phyloP scores from a whole-genome alignment of 2,329 filamentous ascomycete species.

The Rugonectria rugulosa region DNA sequence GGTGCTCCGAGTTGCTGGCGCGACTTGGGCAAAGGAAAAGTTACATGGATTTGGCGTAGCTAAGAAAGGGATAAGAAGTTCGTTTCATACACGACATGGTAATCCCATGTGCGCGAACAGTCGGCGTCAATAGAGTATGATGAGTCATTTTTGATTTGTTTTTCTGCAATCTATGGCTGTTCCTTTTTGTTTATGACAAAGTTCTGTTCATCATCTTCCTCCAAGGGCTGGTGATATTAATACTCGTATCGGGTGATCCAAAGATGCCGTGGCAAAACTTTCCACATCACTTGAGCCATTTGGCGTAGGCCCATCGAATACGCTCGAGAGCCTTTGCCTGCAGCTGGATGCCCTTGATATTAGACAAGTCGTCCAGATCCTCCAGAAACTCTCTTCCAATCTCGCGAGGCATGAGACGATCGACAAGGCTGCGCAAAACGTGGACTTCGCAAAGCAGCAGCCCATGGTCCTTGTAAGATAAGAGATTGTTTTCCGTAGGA shows the following conservation, averaged over 20 bases:
- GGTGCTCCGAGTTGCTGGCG: too few relatives aligned
- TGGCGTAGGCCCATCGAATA: constrained; percentile 89
- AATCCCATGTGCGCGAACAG: neutral
- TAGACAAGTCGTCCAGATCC: constrained; percentile 85
- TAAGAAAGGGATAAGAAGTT: neutral
- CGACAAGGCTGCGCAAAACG: constrained; percentile 71
- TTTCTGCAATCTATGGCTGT: constrained; percentile 30
- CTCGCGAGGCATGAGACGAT: constrained; percentile 72
- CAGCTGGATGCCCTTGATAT: constrained; percentile 79
- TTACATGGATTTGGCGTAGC: too few relatives aligned
- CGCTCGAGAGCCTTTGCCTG: constrained; percentile 83
- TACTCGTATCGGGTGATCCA: constrained; percentile 22
- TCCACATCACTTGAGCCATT: constrained; percentile 73
- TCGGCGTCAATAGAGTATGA: neutral
- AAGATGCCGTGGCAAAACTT: neutral
- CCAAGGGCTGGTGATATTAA: too few relatives aligned
- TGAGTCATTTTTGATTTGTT: constrained; percentile 16
- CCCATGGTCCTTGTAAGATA: constrained; percentile 93
- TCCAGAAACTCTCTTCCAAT: constrained; percentile 86
- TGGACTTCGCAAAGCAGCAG: constrained; percentile 90
- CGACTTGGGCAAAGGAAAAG: too few relatives aligned
- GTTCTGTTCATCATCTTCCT: constrained; percentile 20
- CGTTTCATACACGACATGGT: neutral
- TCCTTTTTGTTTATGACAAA: constrained; percentile 15
- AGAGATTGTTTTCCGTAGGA: constrained; percentile 74